phyloP scores from a whole-genome alignment of 495 filamentous ascomycete species.

The Friedmanniomyces simplex region DNA sequence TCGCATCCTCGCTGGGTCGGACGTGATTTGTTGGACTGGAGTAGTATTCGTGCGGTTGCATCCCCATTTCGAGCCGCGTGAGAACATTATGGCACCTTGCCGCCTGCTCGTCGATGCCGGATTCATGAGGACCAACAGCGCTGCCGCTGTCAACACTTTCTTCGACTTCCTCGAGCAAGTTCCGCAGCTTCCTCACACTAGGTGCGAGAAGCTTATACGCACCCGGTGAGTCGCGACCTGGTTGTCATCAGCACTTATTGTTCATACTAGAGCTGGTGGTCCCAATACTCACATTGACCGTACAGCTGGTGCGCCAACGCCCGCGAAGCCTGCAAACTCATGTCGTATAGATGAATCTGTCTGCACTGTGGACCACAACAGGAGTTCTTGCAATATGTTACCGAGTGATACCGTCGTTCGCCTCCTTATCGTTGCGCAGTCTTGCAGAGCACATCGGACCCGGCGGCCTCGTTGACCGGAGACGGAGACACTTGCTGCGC shows the following conservation, averaged over 20 bases:
- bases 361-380: background rate
- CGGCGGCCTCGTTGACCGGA: background rate
- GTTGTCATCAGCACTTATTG: background rate
- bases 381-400: too few species aligned
- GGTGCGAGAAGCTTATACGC: background rate
- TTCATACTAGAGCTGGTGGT: background rate
- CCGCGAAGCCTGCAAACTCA: background rate
- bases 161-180: slow-evolving; percentile 3
- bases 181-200: background rate
- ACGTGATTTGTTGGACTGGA: background rate
- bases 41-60: background rate
- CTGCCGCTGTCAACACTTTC: background rate
- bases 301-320: background rate
- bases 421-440: background rate
- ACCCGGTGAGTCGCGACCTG: background rate
- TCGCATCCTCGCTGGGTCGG: background rate
- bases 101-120: background rate
- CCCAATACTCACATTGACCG: background rate
- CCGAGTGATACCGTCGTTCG: background rate
- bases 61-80: background rate
- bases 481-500: too few species aligned
- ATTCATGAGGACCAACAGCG: background rate
- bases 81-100: background rate
- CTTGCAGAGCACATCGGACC: background rate
- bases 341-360: too few species aligned